Evolutionary conservation across 164 flowering plant species (phyloP), one percentile per base, ranked within the genome.

Genomic region (Aristolochia contorta): DNA sequence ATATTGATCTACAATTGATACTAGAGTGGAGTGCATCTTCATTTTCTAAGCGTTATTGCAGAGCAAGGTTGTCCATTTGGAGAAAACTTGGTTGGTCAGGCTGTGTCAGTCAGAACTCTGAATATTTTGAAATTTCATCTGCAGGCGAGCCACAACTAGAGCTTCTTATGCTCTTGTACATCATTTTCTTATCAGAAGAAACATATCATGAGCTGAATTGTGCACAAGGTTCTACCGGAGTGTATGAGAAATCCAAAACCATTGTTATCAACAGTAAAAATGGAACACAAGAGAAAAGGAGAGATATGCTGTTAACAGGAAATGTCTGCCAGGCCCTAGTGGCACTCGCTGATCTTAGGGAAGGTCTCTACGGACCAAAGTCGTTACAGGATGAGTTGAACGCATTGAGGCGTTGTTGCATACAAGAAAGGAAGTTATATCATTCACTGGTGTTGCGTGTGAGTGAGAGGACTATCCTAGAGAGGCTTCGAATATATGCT

Each of bases 111-210:
- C 80, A 86, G 66, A 64, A 80, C 58, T 73, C 78, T 6, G 98
- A 93, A 74, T 93, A 93, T 72, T 93, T 89, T 66, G 98, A 93
- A 69, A 76, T 93, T 47, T 79, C 92, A 13, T 81, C 62, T 21
- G 69, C 75, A 52, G 98, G 97, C 60, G 82, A 86, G 69, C 96
- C 98, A 20, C 83, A 93, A 71, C 58, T 73, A 45, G 96, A 93
- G 70, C 76, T 89, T 65, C 70, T 93, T 62, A 58, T 82, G 56
- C 76, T 89, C 14, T 78, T 87, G 21, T 80, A 80, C 75, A 69
- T 89, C 61, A 70, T 84, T 55, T 70, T 72, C 58, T 68, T 89
- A 57, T 71, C 87, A 7, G 92, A 87, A 41, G 80, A 81, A 64
- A 69, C 67, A 24, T 87, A 72, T 67, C 21, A 61, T 49, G 70